These are phyloP conservation scores for Pholiota adiposa DNA, from an alignment of 1,284 basidiomycete species.

Conservation along the genomic window DNA sequence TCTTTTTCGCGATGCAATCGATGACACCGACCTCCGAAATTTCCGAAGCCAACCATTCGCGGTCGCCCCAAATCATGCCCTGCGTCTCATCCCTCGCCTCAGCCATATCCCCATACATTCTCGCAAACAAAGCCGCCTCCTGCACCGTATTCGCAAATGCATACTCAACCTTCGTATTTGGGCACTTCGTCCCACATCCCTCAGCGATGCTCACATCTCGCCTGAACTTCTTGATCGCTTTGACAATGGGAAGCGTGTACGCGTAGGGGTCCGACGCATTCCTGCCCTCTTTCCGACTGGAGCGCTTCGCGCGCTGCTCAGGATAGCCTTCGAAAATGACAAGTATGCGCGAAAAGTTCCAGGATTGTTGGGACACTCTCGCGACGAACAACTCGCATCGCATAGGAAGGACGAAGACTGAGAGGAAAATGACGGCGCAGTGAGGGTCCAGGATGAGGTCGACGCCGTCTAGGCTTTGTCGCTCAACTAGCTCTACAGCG, in stretches of 20 bases:
- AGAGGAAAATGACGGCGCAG: slow-evolving; percentile 57
- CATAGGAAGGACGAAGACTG: slow-evolving; percentile 61
- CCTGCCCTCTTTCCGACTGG: not conserved
- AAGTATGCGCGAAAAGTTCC: slow-evolving; percentile 58
- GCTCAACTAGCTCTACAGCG: slow-evolving; percentile 61
- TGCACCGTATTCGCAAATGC: slow-evolving; percentile 65
- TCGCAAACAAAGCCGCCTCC: slow-evolving; percentile 56
- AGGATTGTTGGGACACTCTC: slow-evolving; percentile 52
- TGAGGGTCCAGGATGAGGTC: slow-evolving; percentile 64
- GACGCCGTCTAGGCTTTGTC: slow-evolving; percentile 54
- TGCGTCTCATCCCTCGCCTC: slow-evolving; percentile 45
- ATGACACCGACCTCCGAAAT: slow-evolving; percentile 54
- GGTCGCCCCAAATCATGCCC: slow-evolving; percentile 57
- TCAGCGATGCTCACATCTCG: slow-evolving; percentile 63
- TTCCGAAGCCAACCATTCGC: slow-evolving; percentile 63
- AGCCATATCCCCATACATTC: slow-evolving; percentile 61
- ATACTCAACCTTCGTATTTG: slow-evolving; percentile 45
- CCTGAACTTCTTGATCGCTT: slow-evolving; percentile 65
- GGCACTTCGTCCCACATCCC: slow-evolving; percentile 52
- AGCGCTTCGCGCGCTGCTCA: slow-evolving; percentile 37
- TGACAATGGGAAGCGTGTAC: slow-evolving; percentile 68
- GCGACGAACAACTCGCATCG: slow-evolving; percentile 45
- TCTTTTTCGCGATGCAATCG: too few species aligned
- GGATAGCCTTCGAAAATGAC: slow-evolving; percentile 72
- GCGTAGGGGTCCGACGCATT: slow-evolving; percentile 35